Conservation (phyloP, 2,329 filamentous ascomycete species). For the Trichoderma sp. region DNA sequence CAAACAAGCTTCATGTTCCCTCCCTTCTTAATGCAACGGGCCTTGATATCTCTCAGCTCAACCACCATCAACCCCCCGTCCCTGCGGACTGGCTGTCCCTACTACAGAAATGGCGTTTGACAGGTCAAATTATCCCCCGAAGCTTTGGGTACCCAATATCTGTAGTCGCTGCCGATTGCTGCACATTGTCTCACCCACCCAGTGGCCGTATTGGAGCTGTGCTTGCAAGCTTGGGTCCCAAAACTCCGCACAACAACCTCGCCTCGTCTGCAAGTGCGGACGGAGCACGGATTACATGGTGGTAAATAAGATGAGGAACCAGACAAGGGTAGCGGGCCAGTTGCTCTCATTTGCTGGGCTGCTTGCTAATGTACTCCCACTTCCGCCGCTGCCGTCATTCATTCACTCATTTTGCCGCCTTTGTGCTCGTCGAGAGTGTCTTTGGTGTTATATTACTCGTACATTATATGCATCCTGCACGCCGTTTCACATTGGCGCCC, state of each 20-base stretch:
- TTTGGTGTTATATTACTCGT: neutral
- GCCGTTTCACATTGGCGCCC: neutral
- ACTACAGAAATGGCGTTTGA: neutral
- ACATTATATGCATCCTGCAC: neutral
- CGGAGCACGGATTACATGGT: neutral
- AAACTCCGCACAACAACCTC: neutral
- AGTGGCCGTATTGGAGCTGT: neutral
- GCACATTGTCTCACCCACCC: neutral
- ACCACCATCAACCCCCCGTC: neutral
- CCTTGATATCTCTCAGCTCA: neutral
- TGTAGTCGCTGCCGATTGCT: neutral
- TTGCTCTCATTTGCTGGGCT: conserved; percentile 1
- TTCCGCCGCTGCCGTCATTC: neutral
- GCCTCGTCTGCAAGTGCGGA: neutral
- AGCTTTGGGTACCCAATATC: neutral
- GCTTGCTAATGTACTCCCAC: neutral
- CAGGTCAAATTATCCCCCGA: neutral
- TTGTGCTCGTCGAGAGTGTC: neutral
- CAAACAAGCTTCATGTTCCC: neutral
- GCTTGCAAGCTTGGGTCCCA: neutral
- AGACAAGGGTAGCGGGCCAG: neutral
- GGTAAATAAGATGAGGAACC: neutral
- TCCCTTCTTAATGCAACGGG: neutral
- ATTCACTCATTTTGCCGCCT: neutral
- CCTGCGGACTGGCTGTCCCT: neutral